Evolutionary conservation across 345 rosid species (phyloP).

Genomic region (Linum lewisii): DNA sequence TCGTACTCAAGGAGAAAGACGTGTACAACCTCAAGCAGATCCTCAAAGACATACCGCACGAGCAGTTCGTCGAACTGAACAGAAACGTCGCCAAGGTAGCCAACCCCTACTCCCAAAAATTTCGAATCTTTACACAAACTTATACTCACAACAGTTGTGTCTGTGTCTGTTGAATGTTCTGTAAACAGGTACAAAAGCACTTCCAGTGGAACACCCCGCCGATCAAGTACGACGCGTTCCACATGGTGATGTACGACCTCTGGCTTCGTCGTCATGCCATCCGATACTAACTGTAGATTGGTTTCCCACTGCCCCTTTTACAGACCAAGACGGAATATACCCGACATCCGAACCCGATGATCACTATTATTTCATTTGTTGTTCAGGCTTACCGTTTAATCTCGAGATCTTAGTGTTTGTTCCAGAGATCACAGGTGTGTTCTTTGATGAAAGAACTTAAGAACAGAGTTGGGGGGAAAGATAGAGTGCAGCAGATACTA

Average conservation of each 20-base stretch:
- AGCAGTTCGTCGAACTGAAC: conserved; percentile 55
- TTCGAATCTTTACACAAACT: not conserved
- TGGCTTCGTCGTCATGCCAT: conserved; percentile 91
- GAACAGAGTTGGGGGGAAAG: too few species aligned
- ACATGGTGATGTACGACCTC: conserved; percentile 91
- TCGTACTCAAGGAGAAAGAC: conserved; percentile 61
- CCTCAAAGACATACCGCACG: conserved; percentile 63
- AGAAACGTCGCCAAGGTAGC: conserved; percentile 70
- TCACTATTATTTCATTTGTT: conserved; percentile 2
- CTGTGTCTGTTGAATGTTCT: conserved; percentile 10
- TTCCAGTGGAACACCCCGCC: conserved; percentile 95
- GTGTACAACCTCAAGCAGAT: conserved; percentile 68
- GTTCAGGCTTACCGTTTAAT: not conserved
- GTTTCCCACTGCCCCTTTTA: not conserved
- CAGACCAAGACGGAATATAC: conserved; percentile 1
- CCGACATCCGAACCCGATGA: conserved; percentile 2
- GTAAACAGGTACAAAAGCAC: conserved; percentile 84
- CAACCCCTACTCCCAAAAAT: not conserved
- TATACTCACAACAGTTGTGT: conserved; percentile 6
- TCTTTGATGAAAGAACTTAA: too few species aligned
- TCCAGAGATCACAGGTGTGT: not conserved
- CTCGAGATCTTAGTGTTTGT: too few species aligned
- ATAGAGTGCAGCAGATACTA: too few species aligned
- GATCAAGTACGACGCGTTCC: conserved; percentile 65
- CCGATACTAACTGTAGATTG: conserved; percentile 38